Percentiles rank a stretch among this genome's conserved stretches.
Evolutionary conservation across 495 filamentous ascomycete genomes (phyloP).

Genomic region (Xylaria scruposa): DNA sequence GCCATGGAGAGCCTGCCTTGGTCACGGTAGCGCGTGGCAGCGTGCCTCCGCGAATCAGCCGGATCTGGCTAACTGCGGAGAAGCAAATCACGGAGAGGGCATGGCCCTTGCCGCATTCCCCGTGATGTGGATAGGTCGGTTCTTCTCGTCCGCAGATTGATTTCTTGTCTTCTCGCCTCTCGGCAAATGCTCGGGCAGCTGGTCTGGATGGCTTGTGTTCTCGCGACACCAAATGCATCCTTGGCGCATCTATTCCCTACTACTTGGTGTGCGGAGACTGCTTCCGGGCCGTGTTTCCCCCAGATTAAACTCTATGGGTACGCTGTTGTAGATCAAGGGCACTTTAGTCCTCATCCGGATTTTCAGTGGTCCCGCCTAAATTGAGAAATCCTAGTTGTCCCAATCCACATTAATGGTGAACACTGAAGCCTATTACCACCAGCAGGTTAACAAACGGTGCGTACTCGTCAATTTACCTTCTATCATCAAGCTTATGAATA

Average conservation of each 20-base stretch:
- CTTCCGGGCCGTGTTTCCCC: slow-evolving; percentile 39
- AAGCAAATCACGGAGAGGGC: slow-evolving; percentile 25
- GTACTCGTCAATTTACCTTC: slow-evolving; percentile 11
- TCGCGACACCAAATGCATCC: slow-evolving; percentile 27
- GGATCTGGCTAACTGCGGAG: slow-evolving; percentile 39
- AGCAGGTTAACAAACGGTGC: neutral
- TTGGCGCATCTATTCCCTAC: neutral
- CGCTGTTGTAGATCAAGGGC: slow-evolving; percentile 10
- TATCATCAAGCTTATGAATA: neutral
- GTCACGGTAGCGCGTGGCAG: slow-evolving; percentile 12
- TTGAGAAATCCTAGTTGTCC: neutral
- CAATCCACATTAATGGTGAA: neutral
- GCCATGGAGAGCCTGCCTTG: neutral
- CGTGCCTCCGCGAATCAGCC: slow-evolving; percentile 27
- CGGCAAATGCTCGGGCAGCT: slow-evolving; percentile 70
- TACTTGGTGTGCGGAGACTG: slow-evolving; percentile 7
- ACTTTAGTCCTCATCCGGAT: neutral
- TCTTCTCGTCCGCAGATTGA: slow-evolving; percentile 55
- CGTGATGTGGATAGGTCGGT: slow-evolving; percentile 30
- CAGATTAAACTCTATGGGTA: slow-evolving; percentile 33
- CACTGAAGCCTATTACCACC: neutral
- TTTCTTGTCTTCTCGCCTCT: neutral
- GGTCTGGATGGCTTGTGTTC: neutral
- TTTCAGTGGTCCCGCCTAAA: slow-evolving; percentile 20
- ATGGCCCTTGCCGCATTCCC: slow-evolving; percentile 30